Base-by-base conservation (phyloP, 495 filamentous ascomycete genomes). In the Penicillium paxilli region DNA sequence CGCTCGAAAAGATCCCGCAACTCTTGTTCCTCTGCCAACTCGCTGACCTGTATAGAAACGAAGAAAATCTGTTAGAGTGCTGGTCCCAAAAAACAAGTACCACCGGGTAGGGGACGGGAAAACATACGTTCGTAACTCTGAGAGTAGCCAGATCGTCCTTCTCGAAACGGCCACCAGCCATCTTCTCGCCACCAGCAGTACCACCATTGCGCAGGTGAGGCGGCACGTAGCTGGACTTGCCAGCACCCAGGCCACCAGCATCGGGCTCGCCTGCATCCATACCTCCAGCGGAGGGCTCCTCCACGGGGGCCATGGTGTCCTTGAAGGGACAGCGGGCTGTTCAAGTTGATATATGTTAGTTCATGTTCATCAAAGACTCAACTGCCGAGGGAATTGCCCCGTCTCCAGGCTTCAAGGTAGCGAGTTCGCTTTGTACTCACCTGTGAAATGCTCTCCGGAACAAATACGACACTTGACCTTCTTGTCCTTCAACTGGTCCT, bases 391-490 rank as follows among this genome's bases (percentile, higher is more conserved):
- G n/a, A n/a, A n/a, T n/a, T n/a, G n/a, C n/a, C n/a, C n/a, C n/a
- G n/a, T n/a, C n/a, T n/a, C n/a, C n/a, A n/a, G n/a, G n/a, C n/a
- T n/a, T n/a, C n/a, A n/a, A n/a, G n/a, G n/a, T n/a, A n/a, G n/a
- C n/a, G n/a, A n/a, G n/a, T n/a, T n/a, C n/a, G n/a, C n/a, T n/a
- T n/a, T n/a, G n/a, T n/a, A n/a, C n/a, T n/a, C n/a, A n/a, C n/a
- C n/a, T n/a, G 94, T 98, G 78, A 96, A 98, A 81, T 98, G 94
- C 77, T 98, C 95, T 60, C 95, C 94, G 71, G 86, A 88, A 76
- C 94, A 98, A 68, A 98, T 98, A 79, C 94, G 86, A 75, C 94
- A 98, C 82, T 97, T 97, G 77, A 98, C 95, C 82, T 96, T 96
- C 84, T 96, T 96, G 75, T 96, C 90, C 85, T 93, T 96, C 54